A percentile compares a stretch with the other conserved stretches of the same genome.
These are phyloP conservation scores for Crithidia thermophila DNA, from an alignment of 208 protist species.

Conservation along the genomic window DNA sequence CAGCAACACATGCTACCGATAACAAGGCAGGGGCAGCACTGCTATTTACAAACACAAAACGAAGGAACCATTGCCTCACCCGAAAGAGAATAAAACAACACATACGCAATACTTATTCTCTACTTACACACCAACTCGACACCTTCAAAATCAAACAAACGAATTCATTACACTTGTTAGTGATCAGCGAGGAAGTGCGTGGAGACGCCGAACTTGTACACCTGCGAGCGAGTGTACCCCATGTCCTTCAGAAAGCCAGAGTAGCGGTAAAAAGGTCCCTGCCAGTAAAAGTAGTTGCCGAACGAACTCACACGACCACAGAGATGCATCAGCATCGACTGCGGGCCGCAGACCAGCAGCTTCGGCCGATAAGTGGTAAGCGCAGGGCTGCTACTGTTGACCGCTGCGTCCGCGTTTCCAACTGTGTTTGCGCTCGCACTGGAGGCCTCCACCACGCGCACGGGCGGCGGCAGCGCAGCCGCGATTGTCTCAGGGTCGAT, in stretches of 20 bases:
- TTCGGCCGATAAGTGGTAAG: constrained; percentile 41
- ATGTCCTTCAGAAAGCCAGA: constrained; percentile 83
- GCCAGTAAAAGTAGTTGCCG: constrained; percentile 75
- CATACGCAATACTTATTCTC: too few relatives aligned
- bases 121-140: not conserved
- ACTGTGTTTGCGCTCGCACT: not conserved
- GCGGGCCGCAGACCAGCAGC: constrained; percentile 80
- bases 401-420: not conserved
- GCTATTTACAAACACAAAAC: too few relatives aligned
- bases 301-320: constrained; percentile 70
- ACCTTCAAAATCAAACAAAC: not conserved
- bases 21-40: too few relatives aligned
- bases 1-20: too few relatives aligned
- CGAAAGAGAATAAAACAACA: too few relatives aligned
- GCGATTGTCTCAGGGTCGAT: constrained; percentile 66
- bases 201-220: constrained; percentile 92
- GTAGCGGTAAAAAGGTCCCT: constrained; percentile 77
- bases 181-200: constrained; percentile 77
- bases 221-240: constrained; percentile 78
- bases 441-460: constrained; percentile 26
- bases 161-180: constrained; percentile 7
- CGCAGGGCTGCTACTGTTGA: not conserved
- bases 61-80: too few relatives aligned
- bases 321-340: constrained; percentile 73
- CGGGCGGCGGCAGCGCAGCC: constrained; percentile 48